These are phyloP conservation scores for Hawksworthiomyces lignivorus DNA, from an alignment of 2,329 filamentous ascomycete species.

Conservation along the genomic window DNA sequence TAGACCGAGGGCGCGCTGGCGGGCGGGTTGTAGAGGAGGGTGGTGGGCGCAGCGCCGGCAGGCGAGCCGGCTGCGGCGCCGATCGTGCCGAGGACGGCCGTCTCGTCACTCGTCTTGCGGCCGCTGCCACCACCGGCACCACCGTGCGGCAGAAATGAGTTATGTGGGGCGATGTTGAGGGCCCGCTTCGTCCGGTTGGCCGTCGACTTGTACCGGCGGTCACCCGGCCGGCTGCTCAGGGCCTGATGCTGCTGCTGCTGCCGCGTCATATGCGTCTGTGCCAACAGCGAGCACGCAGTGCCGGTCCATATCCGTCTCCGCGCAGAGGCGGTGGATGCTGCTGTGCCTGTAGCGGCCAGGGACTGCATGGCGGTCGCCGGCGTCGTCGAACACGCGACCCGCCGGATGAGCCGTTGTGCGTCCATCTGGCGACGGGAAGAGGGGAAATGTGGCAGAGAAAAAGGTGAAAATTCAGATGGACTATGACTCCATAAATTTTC, in stretches of 20 bases:
- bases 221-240: not conserved
- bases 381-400: constrained; percentile 9
- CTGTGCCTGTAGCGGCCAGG: not conserved
- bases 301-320: too few relatives aligned
- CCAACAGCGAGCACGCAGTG: too few relatives aligned
- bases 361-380: not conserved
- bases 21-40: constrained; percentile 43
- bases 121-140: not conserved
- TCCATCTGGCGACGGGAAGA: constrained; percentile 3
- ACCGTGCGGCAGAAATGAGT: constrained; percentile 42
- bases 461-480: too few relatives aligned
- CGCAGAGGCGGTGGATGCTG: too few relatives aligned
- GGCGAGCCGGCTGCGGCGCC: constrained; percentile 25
- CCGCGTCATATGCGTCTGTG: too few relatives aligned
- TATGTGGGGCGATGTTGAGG: constrained; percentile 53
- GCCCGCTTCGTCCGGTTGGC: constrained; percentile 46
- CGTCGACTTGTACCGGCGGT: constrained; percentile 39
- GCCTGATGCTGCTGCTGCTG: not conserved
- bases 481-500: too few relatives aligned
- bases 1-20: constrained; percentile 42
- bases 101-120: not conserved
- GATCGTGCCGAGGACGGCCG: constrained; percentile 1
- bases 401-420: constrained; percentile 11
- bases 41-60: constrained; percentile 24
- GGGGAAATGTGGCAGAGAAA: not conserved